Conservation (phyloP, 208 protist species). For the Leishmania guyanensis region DNA sequence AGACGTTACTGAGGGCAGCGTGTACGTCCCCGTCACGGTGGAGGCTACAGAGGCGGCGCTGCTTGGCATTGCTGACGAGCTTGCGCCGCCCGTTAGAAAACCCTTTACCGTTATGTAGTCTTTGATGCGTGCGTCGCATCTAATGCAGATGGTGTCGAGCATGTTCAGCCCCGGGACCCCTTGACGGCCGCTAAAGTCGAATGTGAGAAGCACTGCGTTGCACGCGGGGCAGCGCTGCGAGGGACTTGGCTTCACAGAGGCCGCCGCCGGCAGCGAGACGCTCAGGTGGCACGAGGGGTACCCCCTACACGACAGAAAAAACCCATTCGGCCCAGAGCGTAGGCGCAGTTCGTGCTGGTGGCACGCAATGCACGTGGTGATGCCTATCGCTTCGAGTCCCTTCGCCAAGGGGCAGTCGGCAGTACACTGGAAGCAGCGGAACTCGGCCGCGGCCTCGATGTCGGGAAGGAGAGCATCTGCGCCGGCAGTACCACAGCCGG, state of each 20-base stretch:
- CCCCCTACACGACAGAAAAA: conserved; percentile 69
- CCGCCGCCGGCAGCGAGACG: conserved; percentile 69
- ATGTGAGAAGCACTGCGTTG: conserved; percentile 63
- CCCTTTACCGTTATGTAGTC: conserved; percentile 79
- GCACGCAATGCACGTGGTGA: conserved; percentile 72
- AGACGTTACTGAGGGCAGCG: conserved; percentile 45
- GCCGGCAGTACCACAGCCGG: neutral
- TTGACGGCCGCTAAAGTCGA: conserved; percentile 76
- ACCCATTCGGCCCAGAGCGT: conserved; percentile 35
- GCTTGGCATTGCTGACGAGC: conserved; percentile 2
- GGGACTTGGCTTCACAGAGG: conserved; percentile 42
- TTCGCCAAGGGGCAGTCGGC: conserved; percentile 78
- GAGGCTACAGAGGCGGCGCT: neutral
- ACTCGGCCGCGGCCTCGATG: conserved; percentile 52
- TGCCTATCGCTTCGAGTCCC: conserved; percentile 55
- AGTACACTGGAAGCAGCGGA: conserved; percentile 88
- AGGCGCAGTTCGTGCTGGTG: conserved; percentile 70
- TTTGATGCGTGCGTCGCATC: conserved; percentile 77
- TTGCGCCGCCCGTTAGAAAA: conserved; percentile 1
- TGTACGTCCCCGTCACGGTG: conserved; percentile 33
- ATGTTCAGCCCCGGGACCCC: conserved; percentile 67
- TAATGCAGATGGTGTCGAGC: conserved; percentile 73
- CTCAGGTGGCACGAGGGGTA: conserved; percentile 66
- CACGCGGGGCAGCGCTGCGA: conserved; percentile 61
- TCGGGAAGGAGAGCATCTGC: conserved; percentile 21